These are phyloP conservation scores for Xerocomellus chrysenteron DNA, from an alignment of 768 basidiomycete species.

Conservation along the genomic window DNA sequence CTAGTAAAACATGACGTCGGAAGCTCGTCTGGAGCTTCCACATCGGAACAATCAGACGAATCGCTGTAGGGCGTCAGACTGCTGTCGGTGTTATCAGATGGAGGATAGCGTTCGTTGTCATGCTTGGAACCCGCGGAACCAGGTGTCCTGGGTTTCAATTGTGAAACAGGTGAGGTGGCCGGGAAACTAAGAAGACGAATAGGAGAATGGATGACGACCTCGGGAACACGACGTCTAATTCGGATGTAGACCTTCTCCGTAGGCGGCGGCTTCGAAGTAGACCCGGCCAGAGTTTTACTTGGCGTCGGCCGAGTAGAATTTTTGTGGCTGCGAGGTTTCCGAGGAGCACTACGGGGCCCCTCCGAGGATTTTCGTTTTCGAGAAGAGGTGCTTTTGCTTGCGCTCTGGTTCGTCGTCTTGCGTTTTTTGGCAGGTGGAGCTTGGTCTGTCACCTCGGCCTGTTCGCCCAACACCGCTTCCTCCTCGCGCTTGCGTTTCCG, in stretches of 20 bases:
- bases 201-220: conserved; percentile 23
- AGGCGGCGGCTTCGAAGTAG: conserved; percentile 20
- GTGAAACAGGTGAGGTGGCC: conserved; percentile 23
- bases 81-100: conserved; percentile 24
- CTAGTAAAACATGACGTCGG: conserved; percentile 18
- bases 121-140: conserved; percentile 17
- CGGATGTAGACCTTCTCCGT: conserved; percentile 29
- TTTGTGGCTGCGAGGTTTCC: conserved; percentile 30
- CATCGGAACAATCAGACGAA: conserved; percentile 27
- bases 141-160: conserved; percentile 20
- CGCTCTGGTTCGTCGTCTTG: conserved; percentile 18
- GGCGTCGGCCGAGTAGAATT: conserved; percentile 13
- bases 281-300: conserved; percentile 11
- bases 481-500: conserved; percentile 58
- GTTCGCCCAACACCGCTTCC: conserved; percentile 31
- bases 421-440: conserved; percentile 24
- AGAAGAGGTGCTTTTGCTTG: conserved; percentile 17
- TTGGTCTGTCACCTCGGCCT: conserved; percentile 8
- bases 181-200: conserved; percentile 9
- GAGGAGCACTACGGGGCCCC: conserved; percentile 23
- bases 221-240: conserved; percentile 16
- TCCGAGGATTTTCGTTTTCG: conserved; percentile 27
- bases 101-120: conserved; percentile 20
- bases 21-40: conserved; percentile 27
- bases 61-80: conserved; percentile 20